A percentile compares a stretch with the other conserved stretches of the same genome.
Evolutionary conservation across 495 filamentous ascomycete species (phyloP).

Genomic region (Tuber microsphaerosporum): DNA sequence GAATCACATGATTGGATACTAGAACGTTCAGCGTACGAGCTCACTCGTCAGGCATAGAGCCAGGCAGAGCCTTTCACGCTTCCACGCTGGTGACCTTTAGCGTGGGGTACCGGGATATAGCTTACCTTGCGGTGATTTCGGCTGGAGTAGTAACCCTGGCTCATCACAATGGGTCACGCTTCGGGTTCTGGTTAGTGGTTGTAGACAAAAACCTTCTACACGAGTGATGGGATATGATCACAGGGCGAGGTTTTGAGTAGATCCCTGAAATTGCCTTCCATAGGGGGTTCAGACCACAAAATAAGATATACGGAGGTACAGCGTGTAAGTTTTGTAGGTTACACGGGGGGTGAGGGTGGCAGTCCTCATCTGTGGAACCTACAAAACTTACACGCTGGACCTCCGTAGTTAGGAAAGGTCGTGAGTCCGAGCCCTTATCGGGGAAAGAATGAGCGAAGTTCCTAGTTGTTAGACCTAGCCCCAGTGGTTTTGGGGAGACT

Average conservation of each 20-base stretch:
- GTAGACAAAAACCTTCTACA: not conserved
- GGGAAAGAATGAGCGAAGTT: not conserved
- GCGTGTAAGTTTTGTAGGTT: too few species aligned
- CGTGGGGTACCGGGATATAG: not conserved
- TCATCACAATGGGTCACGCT: not conserved
- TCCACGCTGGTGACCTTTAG: not conserved
- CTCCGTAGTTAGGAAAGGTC: too few species aligned
- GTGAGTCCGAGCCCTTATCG: not conserved
- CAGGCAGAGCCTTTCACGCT: not conserved
- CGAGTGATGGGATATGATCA: not conserved
- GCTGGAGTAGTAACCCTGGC: not conserved
- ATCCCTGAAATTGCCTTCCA: not conserved
- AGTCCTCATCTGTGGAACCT: too few species aligned
- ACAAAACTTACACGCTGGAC: too few species aligned
- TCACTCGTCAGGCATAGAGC: too few species aligned
- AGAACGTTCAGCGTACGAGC: not conserved
- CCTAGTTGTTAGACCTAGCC: not conserved
- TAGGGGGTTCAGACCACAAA: not conserved
- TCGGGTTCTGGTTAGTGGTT: not conserved
- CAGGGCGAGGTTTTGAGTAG: not conserved
- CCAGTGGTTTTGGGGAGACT: not conserved
- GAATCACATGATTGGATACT: not conserved
- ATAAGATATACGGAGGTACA: too few species aligned
- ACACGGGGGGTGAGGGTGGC: too few species aligned
- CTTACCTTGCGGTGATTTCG: fast-evolving